Base-by-base conservation (phyloP, 2,329 filamentous ascomycete genomes). In the Exophiala alcalophila region DNA sequence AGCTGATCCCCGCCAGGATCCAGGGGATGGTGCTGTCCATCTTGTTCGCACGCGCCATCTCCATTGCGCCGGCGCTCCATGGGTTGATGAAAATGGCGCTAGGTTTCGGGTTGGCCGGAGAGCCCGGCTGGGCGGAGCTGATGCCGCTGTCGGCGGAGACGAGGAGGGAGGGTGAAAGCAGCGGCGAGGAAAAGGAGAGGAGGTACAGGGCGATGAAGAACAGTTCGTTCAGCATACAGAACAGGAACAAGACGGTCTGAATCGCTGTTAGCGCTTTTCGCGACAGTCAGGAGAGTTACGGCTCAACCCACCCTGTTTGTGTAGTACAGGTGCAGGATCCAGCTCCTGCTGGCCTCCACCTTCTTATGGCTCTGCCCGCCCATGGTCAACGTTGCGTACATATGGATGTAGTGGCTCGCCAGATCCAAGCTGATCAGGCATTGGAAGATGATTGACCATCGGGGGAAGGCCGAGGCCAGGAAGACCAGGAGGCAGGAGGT, bases 191-290 rank as follows among this genome's bases (percentile, higher is more conserved):
- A 75, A 98, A 98, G 59, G 90, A 96, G 47, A 98, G 83, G 40
- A 98, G 84, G 71, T 98, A 98, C 50, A 98, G 81, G 20, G 88
- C 90, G 62, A 98, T 96, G 76, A 98, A 98, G 77, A 96, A 98
- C 53, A 90, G 70, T 69, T 98, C 92, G 66, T 98, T 98, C 55
- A 94, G 70, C 44, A 80, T 76, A 73, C 92, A 98, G 68, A 88
- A 86, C 50, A 87, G 68, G 71, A 98, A 98, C 28, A 98, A 77
- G 31, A 98, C 90, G 40, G 74, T 84, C 91, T 96, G 46, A 6
- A 32, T 23, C 4, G 15, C 24, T 11, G 14, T 49, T 14, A 45
- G 40, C 16, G 11, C 5, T 4, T 4, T 38, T 14, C 11, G 16
- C 14, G 5, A 9, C 21, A 11, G 20, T n/a, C n/a, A n/a, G n/a